Percentiles rank a stretch among this genome's conserved stretches.
Evolutionary conservation across 2,329 filamentous ascomycete species (phyloP).

Genomic region (Aureobasidium zeae): DNA sequence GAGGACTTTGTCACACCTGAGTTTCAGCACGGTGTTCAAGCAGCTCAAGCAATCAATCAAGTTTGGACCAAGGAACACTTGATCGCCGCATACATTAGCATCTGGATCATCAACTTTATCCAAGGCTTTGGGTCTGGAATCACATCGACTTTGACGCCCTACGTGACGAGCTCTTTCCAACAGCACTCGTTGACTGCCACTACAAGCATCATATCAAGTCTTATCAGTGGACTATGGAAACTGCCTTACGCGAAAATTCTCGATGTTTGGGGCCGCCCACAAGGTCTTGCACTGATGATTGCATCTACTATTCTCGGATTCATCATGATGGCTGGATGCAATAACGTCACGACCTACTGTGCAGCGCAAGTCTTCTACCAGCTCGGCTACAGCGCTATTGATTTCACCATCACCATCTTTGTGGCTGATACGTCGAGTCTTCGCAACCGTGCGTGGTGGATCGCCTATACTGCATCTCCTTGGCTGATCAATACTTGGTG

Average conservation of each 20-base stretch:
- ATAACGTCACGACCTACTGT: conserved; percentile 24
- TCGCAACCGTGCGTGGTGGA: conserved; percentile 25
- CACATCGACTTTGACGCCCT: conserved; percentile 30
- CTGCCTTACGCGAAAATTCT: conserved; percentile 34
- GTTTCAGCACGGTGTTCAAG: conserved; percentile 32
- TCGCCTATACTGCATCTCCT: conserved; percentile 26
- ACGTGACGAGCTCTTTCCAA: conserved; percentile 33
- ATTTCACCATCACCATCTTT: conserved; percentile 27
- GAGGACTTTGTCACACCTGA: conserved; percentile 12
- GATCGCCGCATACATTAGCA: conserved; percentile 33
- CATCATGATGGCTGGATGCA: conserved; percentile 25
- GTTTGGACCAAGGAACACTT: conserved; percentile 33
- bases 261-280: conserved; percentile 34
- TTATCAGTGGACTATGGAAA: conserved; percentile 31
- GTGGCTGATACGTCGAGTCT: conserved; percentile 28
- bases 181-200: conserved; percentile 30
- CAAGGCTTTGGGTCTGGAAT: conserved; percentile 39
- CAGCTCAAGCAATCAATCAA: conserved; percentile 33
- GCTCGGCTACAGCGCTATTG: conserved; percentile 25
- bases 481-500: conserved; percentile 27
- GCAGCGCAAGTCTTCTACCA: conserved; percentile 27
- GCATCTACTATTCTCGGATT: conserved; percentile 19
- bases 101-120: conserved; percentile 42
- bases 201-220: conserved; percentile 28
- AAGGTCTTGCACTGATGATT: conserved; percentile 32